Evolutionary conservation across 73 alveolate species (phyloP), one percentile per base, ranked within the genome.

Genomic region (Paraurostyla sp.): DNA sequence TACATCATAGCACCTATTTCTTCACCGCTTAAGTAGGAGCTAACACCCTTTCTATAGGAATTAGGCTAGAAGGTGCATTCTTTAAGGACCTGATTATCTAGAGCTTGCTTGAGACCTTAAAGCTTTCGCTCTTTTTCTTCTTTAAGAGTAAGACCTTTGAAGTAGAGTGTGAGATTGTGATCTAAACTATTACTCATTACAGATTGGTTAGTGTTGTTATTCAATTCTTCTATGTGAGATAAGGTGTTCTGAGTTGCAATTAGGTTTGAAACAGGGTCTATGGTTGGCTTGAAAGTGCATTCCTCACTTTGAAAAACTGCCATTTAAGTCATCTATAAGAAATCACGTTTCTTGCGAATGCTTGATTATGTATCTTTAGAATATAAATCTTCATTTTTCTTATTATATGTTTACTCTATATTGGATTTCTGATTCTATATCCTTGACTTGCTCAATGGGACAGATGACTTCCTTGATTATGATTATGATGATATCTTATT

Each of bases 1-100:
- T 65, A 65, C n/a, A n/a, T n/a, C n/a, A n/a, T n/a, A n/a, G n/a
- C n/a, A n/a, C n/a, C n/a, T n/a, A n/a, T n/a, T n/a, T n/a, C n/a
- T n/a, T n/a, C n/a, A n/a, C n/a, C n/a, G n/a, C n/a, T n/a, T n/a
- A n/a, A n/a, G n/a, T n/a, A n/a, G n/a, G n/a, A n/a, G n/a, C n/a
- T n/a, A n/a, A n/a, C n/a, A n/a, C 25, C 18, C 15, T 36, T 13
- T 40, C 41, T 65, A 22, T 65, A 58, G 18, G 30, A 6, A 22
- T 65, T 65, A 6, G 82, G 82, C 41, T 65, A 65, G 41, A 65
- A 65, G 25, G 82, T 65, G 46, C 82, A 65, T 11, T 65, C 82
- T 6, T 65, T 1, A 38, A 38, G 16, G 16, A 38, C 3, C 25
- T 32, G 18, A 2, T 13, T 38, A 6, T 65, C 46, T 33, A 2